phyloP scores from a whole-genome alignment of 1,284 basidiomycete species.

The Xanthoconium separans region DNA sequence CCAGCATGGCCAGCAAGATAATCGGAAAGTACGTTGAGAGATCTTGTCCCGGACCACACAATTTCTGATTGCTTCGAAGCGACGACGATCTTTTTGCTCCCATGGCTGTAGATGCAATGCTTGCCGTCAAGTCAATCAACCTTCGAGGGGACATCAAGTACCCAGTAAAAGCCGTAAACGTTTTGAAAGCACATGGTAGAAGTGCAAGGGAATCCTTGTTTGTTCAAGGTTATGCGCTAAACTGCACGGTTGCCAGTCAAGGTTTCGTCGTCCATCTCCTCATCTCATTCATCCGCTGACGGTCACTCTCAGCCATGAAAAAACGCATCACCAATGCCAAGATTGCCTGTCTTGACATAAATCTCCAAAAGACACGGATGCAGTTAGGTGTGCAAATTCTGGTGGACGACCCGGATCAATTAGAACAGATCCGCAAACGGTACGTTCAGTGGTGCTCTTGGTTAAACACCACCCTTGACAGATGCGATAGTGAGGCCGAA shows the following conservation, averaged over 20 bases:
- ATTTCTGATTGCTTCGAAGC: constrained; percentile 42
- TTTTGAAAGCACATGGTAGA: constrained; percentile 98
- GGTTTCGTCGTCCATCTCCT: constrained; percentile 47
- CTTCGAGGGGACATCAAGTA: constrained; percentile 96
- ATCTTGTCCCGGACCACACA: constrained; percentile 2
- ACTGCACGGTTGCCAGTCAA: constrained; percentile 98
- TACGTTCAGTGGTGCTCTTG: constrained; percentile 33
- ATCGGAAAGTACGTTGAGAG: constrained; percentile 74
- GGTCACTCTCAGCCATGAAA: constrained; percentile 82
- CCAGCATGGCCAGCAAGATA: constrained; percentile 99
- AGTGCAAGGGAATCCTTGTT: constrained; percentile 95
- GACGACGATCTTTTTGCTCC: constrained; percentile 99
- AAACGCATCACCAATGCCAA: constrained; percentile 91
- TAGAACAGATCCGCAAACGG: constrained; percentile 96
- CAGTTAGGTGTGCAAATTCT: constrained; percentile 98
- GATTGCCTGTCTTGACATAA: constrained; percentile 98
- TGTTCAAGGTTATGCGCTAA: constrained; percentile 96
- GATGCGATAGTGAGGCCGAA: constrained; percentile 76
- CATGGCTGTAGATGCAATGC: constrained; percentile 98
- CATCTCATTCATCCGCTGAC: constrained; percentile 4
- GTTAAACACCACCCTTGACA: constrained; percentile 5
- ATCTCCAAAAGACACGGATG: constrained; percentile 97
- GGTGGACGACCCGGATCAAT: constrained; percentile 94
- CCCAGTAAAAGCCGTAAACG: constrained; percentile 99
- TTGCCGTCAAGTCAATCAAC: constrained; percentile 95